Conservation (phyloP, 1,139 yeast species). For the Suhomyces terraborum region DNA sequence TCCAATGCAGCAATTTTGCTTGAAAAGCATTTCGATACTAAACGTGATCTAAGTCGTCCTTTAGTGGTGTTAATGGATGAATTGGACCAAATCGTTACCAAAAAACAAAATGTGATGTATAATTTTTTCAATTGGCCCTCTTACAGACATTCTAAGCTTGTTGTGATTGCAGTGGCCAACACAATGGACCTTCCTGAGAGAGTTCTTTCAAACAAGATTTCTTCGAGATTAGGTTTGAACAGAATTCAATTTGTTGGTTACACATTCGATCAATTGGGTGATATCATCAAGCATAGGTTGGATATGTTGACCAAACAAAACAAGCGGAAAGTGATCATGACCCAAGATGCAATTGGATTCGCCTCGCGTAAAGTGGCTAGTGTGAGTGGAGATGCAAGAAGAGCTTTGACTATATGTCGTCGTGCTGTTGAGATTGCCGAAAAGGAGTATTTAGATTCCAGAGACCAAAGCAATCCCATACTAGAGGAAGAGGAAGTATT, state of each 20-base stretch:
- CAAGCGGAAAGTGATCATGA: conserved; percentile 47
- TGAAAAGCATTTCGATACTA: conserved; percentile 37
- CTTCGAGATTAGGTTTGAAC: conserved; percentile 86
- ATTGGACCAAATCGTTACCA: conserved; percentile 86
- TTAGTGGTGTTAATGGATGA: conserved; percentile 86
- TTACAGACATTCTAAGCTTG: conserved; percentile 70
- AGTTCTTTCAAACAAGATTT: conserved; percentile 79
- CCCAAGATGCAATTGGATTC: conserved; percentile 81
- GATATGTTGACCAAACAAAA: conserved; percentile 51
- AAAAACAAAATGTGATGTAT: conserved; percentile 86
- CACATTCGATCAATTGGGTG: conserved; percentile 73
- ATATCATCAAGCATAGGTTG: conserved; percentile 72
- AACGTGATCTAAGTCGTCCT: conserved; percentile 39
- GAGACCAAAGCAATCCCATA: conserved; percentile 19
- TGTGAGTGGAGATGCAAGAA: conserved; percentile 95
- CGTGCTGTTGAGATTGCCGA: conserved; percentile 92
- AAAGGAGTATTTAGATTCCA: conserved; percentile 39
- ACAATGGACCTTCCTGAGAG: conserved; percentile 98
- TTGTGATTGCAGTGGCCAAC: conserved; percentile 93
- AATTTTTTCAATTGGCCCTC: conserved; percentile 98
- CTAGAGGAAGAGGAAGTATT: conserved; percentile 41
- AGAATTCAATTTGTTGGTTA: conserved; percentile 90
- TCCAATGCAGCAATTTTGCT: conserved; percentile 55
- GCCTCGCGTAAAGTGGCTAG: conserved; percentile 94
- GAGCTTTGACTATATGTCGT: conserved; percentile 86